phyloP scores from a whole-genome alignment of 108 stramenopile genomes.

The Cyclotella atomus region DNA sequence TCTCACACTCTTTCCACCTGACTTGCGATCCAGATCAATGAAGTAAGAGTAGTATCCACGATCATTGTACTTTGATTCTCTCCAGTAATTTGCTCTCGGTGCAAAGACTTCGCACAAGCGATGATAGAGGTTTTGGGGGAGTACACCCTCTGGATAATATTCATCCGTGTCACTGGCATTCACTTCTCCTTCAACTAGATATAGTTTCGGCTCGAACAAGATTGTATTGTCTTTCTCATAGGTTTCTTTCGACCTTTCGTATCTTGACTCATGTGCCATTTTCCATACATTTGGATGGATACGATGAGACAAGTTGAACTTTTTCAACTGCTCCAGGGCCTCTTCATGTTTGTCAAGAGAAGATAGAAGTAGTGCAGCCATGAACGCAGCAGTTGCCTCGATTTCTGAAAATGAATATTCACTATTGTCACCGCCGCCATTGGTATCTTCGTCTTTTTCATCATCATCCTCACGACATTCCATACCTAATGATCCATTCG shows the following conservation, averaged over 20 bases:
- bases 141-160: constrained; percentile 16
- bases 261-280: constrained; percentile 10
- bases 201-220: constrained; percentile 20
- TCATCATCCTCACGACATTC: constrained; percentile 59
- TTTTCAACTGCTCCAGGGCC: constrained; percentile 56
- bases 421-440: constrained; percentile 4
- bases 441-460: constrained; percentile 40
- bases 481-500: constrained; percentile 72
- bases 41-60: constrained; percentile 87
- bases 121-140: constrained; percentile 66
- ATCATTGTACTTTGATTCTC: constrained; percentile 69
- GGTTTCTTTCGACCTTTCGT: neutral
- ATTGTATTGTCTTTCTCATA: neutral
- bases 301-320: constrained; percentile 80
- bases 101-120: constrained; percentile 65
- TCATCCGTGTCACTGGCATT: neutral
- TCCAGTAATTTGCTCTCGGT: constrained; percentile 75
- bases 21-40: constrained; percentile 48
- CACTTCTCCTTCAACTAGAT: constrained; percentile 1
- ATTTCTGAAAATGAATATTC: constrained; percentile 72
- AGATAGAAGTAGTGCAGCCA: constrained; percentile 75
- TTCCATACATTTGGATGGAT: constrained; percentile 86
- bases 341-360: constrained; percentile 63
- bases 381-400: constrained; percentile 81
- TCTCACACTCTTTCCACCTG: neutral